Conservation (phyloP, 306 rosid genomes). For the Rosa lucieae region DNA sequence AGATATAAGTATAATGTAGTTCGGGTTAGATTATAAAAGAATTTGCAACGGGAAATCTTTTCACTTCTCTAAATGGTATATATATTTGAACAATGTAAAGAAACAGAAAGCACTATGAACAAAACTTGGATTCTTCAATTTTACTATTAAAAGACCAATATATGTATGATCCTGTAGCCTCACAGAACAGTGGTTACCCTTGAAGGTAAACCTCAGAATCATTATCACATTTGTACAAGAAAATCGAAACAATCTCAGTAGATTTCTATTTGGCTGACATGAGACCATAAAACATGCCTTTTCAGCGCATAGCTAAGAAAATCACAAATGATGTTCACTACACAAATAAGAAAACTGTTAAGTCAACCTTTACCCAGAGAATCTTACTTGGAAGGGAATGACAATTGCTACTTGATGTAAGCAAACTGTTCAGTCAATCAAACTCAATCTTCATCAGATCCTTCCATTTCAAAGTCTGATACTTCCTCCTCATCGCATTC, state of each 20-base stretch:
- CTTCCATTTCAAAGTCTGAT: constrained; percentile 29
- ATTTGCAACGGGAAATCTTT: background rate
- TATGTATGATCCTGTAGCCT: background rate
- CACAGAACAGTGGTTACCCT: background rate
- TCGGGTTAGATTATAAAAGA: background rate
- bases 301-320: background rate
- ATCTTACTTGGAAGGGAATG: constrained; percentile 23
- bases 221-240: background rate
- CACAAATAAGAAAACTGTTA: background rate
- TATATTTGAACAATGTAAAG: background rate
- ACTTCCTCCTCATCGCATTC: constrained; percentile 25
- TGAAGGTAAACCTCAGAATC: constrained; percentile 15
- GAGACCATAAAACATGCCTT: background rate
- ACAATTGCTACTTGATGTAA: constrained; percentile 6
- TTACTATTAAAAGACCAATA: background rate
- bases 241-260: background rate
- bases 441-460: constrained; percentile 36
- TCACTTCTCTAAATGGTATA: background rate
- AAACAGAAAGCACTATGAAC: background rate
- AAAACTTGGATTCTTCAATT: background rate
- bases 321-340: constrained; percentile 2
- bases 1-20: background rate
- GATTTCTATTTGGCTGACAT: background rate
- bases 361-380: constrained; percentile 9
- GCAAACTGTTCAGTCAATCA: constrained; percentile 12